Percentiles rank a stretch among this genome's conserved stretches.
These are phyloP conservation scores for Rhizopogon hawkerae DNA, from an alignment of 1,284 basidiomycete genomes.

Conservation along the genomic window DNA sequence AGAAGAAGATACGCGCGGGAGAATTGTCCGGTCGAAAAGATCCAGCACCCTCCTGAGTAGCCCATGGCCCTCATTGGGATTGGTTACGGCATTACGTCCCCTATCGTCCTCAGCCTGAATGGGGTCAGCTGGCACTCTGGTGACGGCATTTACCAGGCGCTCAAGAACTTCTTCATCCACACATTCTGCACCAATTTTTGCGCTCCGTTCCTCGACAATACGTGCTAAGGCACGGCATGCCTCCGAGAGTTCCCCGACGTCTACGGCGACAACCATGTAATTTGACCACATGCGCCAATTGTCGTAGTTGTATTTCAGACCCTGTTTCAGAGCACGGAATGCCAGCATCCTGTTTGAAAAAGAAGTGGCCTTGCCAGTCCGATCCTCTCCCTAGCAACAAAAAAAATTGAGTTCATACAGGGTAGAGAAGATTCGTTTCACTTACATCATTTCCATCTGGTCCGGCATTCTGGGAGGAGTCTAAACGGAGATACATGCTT, in stretches of 20 bases:
- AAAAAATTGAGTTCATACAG: conserved; percentile 11
- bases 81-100: conserved; percentile 21
- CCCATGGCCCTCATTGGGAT: conserved; percentile 63
- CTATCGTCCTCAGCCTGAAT: conserved; percentile 23
- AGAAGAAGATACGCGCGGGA: conserved; percentile 69
- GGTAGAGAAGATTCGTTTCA: not conserved
- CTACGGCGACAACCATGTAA: conserved; percentile 91
- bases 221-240: conserved; percentile 78
- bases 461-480: conserved; percentile 28
- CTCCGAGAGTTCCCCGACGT: conserved; percentile 88
- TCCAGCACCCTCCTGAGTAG: conserved; percentile 52
- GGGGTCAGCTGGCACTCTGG: conserved; percentile 40
- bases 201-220: conserved; percentile 75
- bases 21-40: conserved; percentile 70
- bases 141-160: conserved; percentile 78
- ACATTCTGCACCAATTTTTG: conserved; percentile 48
- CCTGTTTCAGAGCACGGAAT: conserved; percentile 89
- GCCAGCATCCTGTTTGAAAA: conserved; percentile 79
- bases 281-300: conserved; percentile 99
- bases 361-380: conserved; percentile 30
- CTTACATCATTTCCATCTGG: conserved; percentile 25
- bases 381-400: conserved; percentile 12
- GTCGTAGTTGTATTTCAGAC: conserved; percentile 76
- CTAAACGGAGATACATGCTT: conserved; percentile 85
- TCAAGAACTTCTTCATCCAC: conserved; percentile 85